Evolutionary conservation across 495 filamentous ascomycete genomes (phyloP), one percentile per base, ranked within the genome.

Genomic region (Aspergillus baeticus): DNA sequence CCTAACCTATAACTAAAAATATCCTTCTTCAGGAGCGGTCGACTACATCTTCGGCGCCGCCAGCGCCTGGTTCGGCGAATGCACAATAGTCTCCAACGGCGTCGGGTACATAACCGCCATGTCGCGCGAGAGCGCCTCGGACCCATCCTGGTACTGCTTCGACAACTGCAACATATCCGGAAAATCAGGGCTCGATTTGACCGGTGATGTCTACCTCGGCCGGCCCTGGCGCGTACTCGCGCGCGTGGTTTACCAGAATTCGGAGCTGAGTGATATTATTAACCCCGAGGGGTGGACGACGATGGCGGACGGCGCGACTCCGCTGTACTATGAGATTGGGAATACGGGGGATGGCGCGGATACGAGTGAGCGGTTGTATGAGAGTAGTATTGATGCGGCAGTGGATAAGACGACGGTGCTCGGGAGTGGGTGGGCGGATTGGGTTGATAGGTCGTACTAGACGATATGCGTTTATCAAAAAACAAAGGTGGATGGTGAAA

Each of bases 41-140:
- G 86, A 88, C 63, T 88, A 86, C 61, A 83, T 89, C 58, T 89
- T 87, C 67, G 87, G 87, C 13, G 82, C 83, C 63, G 82, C 82
- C 6, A 72, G 71, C 10, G 80, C 79, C 8, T 90, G 86, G 85
- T 86, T 89, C 57, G 81, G 84, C 58, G 67, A 77, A 55, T 79
- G 75, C 48, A 80, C 84, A 54, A 82, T 89, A 31, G 68, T 77
- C 5, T 82, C 86, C 23, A 71, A 81, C 29, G 76, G 76, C 1
- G 66, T 68, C 0, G 73, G 66, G 13, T 56, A 64, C 10, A 76
- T 88, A 52, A 84, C 85, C 7, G 85, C 85, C 26, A 84, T 74
- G 41, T 86, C 86, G 11, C 77, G 85, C 15, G 71, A 79, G 52
- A 69, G 70, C 0, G 63, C 69, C 29, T 68, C 64, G 14, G 81